Evolutionary conservation across 2,329 filamentous ascomycete genomes (phyloP).

Genomic region (Botryotinia convoluta): DNA sequence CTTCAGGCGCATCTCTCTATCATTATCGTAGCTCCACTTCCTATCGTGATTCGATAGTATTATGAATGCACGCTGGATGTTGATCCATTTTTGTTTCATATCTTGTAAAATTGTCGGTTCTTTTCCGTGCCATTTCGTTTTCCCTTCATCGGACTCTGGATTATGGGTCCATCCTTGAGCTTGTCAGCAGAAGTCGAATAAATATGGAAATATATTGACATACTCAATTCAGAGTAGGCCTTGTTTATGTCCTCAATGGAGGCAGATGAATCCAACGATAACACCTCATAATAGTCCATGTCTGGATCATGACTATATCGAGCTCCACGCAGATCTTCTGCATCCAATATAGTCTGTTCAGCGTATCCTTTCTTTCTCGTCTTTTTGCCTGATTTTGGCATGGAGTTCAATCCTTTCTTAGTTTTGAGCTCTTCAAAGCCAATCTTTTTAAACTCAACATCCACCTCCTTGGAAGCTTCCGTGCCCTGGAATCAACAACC

Average conservation of each 20-base stretch:
- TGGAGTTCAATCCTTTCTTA: background rate
- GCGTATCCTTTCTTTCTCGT: background rate
- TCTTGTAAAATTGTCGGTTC: background rate
- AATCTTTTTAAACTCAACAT: background rate
- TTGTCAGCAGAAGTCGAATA: background rate
- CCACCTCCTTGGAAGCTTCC: background rate
- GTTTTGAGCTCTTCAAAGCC: background rate
- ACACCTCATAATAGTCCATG: background rate
- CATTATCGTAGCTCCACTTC: background rate
- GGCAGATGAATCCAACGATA: conserved; percentile 2
- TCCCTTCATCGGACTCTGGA: background rate
- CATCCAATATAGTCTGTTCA: background rate
- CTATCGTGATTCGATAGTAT: background rate
- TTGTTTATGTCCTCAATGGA: background rate
- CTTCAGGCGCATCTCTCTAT: background rate
- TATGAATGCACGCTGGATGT: background rate
- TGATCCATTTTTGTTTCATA: conserved; percentile 1
- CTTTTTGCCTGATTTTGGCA: background rate
- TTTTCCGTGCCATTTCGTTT: background rate
- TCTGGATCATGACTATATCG: background rate
- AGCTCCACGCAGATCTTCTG: background rate
- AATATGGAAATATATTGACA: background rate
- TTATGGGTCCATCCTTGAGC: background rate
- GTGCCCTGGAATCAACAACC: background rate
- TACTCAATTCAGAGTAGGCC: background rate